These are phyloP conservation scores for Yamadazyma mexicana DNA, from an alignment of 1,139 yeast species.

Conservation along the genomic window DNA sequence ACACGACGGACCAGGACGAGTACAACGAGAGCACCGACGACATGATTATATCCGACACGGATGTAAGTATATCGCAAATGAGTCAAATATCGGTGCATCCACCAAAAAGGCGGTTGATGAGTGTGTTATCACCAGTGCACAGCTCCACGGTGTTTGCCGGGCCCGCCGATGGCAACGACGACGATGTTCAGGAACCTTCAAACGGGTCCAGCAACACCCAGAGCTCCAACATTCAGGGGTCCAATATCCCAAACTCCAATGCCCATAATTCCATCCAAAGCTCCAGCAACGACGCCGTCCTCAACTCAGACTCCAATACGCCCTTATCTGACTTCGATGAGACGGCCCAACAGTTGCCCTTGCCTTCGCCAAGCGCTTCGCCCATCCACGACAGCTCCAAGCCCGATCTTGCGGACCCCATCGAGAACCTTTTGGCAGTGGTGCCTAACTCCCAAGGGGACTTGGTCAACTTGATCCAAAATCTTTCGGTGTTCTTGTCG, in stretches of 20 bases:
- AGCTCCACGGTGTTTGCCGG: background rate
- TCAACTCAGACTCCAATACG: conserved; percentile 28
- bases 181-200: too few species aligned
- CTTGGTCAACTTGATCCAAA: conserved; percentile 35
- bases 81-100: conserved; percentile 35
- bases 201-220: too few species aligned
- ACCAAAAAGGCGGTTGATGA: conserved; percentile 40
- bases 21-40: conserved; percentile 34
- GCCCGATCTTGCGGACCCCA: conserved; percentile 13
- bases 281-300: conserved; percentile 28
- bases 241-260: too few species aligned
- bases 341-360: conserved; percentile 47
- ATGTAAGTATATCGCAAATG: conserved; percentile 24
- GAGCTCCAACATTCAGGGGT: too few species aligned
- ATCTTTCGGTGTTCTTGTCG: conserved; percentile 35
- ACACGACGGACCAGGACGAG: conserved; percentile 6
- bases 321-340: conserved; percentile 42
- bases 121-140: conserved; percentile 17
- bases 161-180: too few species aligned
- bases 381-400: conserved; percentile 44
- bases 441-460: conserved; percentile 43
- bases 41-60: conserved; percentile 38
- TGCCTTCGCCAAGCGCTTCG: conserved; percentile 72
- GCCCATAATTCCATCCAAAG: background rate
- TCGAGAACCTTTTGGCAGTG: conserved; percentile 20